Percentiles rank a stretch among this genome's conserved stretches.
Evolutionary conservation across 2,329 filamentous ascomycete genomes (phyloP).

Genomic region (Coniochaeta sp.): DNA sequence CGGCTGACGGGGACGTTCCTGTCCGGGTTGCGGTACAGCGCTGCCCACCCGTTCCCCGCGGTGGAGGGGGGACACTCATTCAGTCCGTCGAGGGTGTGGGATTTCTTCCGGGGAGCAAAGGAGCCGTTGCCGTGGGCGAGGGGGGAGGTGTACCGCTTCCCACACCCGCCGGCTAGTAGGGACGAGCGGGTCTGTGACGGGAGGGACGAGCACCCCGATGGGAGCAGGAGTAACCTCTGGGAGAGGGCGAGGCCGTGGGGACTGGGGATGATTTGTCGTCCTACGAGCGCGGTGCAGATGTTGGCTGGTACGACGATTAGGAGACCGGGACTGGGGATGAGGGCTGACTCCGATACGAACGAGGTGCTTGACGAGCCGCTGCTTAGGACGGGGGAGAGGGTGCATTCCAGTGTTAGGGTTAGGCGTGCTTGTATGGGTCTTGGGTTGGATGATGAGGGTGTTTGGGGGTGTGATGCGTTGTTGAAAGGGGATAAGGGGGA

Average conservation of each 20-base stretch:
- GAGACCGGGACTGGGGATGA: slow-evolving; percentile 26
- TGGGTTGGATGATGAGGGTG: slow-evolving; percentile 25
- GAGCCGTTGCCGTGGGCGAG: slow-evolving; percentile 16
- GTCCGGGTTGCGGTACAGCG: slow-evolving; percentile 21
- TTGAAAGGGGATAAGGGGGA: slow-evolving; percentile 5
- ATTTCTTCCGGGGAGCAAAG: not conserved
- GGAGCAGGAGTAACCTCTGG: slow-evolving; percentile 11
- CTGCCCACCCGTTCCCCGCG: slow-evolving; percentile 23
- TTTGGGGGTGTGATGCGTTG: slow-evolving; percentile 20
- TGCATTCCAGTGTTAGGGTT: slow-evolving; percentile 23
- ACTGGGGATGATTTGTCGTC: slow-evolving; percentile 20
- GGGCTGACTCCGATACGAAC: slow-evolving; percentile 30
- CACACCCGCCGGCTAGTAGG: slow-evolving; percentile 8
- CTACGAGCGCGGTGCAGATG: slow-evolving; percentile 17
- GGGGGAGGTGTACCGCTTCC: slow-evolving; percentile 18
- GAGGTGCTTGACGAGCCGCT: slow-evolving; percentile 26
- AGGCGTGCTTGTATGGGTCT: slow-evolving; percentile 20
- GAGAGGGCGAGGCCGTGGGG: slow-evolving; percentile 20
- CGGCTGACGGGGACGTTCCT: slow-evolving; percentile 18
- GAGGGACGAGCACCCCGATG: slow-evolving; percentile 15
- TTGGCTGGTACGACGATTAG: slow-evolving; percentile 20
- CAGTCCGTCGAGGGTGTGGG: not conserved
- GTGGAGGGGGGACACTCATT: slow-evolving; percentile 11
- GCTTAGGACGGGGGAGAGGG: slow-evolving; percentile 28
- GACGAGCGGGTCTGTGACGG: slow-evolving; percentile 20